Evolutionary conservation across 2,329 filamentous ascomycete genomes (phyloP), one percentile per base, ranked within the genome.

Genomic region (Fusarium burgessii): DNA sequence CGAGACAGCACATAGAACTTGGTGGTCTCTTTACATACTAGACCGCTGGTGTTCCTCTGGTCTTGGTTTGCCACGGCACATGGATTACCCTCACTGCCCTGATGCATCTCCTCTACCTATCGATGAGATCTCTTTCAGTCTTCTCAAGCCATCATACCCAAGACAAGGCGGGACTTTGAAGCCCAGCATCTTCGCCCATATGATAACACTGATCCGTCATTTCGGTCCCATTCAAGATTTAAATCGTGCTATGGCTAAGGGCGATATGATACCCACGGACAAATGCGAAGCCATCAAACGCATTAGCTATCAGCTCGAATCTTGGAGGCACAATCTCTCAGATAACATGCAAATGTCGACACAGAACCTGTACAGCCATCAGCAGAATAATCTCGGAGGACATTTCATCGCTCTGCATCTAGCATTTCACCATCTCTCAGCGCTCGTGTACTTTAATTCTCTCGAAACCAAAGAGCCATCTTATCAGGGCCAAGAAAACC

Each of bases 1-100:
- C 5, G 61, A 63, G 33, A 59, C 41, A 3, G 36, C 46, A 1
- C 47, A 36, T 17, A 40, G 61, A 36, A 41, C 17, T 18, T 63
- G 61, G 56, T 63, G 61, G 55, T 60, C 61, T 0, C 55, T 63
- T 12, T 63, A 60, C 12, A 54, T 60, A 18, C 33, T 46, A 0
- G 61, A 63, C 17, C 56, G 46, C 4, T 63, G 61, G 61, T 63
- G 61, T 13, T 60, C 56, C 1, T 59, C 56, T 5, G 56, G 61
- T 1, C 55, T 52, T 27, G 55, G 61, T 7, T 17, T 63, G 23
- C 61, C 55, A 5, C 47, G 61, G 6, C 20, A 63, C 6, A 27
- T 60, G 41, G 40, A 42, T 5, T 25, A 17, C 8, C 32, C 52
- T 4, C 6, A 23, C 20, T 60, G 58, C 1, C 58, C 57, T 29